phyloP scores from a whole-genome alignment of 495 filamentous ascomycete genomes.

The Lindgomyces ingoldianus region DNA sequence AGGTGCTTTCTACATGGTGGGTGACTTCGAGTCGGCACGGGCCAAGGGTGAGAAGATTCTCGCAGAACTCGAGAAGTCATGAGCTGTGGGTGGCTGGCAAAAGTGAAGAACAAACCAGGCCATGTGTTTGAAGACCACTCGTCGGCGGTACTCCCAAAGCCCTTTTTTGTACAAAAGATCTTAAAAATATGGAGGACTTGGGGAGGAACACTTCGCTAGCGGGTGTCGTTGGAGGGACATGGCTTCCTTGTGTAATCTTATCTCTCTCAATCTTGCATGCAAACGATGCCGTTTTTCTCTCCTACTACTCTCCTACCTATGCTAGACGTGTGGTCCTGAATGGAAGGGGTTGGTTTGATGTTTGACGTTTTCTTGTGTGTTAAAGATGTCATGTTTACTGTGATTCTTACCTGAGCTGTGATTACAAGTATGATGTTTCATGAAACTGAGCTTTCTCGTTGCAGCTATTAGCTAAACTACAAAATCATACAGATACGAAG shows the following conservation, averaged over 20 bases:
- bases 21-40: conserved; percentile 87
- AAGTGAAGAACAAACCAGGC: conserved; percentile 17
- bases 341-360: conserved; percentile 2
- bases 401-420: too few relatives aligned
- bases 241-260: conserved; percentile 37
- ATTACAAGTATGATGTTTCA: too few relatives aligned
- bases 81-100: conserved; percentile 18
- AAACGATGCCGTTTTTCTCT: conserved; percentile 23
- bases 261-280: conserved; percentile 35
- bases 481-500: too few relatives aligned
- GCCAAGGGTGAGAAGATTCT: conserved; percentile 99
- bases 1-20: conserved; percentile 97
- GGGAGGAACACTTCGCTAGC: conserved; percentile 4
- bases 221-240: conserved; percentile 27
- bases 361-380: too few relatives aligned
- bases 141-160: background rate
- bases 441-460: too few relatives aligned
- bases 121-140: conserved; percentile 1
- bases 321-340: background rate
- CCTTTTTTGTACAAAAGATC: conserved; percentile 30
- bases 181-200: conserved; percentile 11
- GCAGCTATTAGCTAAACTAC: too few relatives aligned
- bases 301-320: background rate
- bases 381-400: too few relatives aligned
- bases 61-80: conserved; percentile 80